Percentiles rank a stretch among this genome's conserved stretches.
phyloP scores from a whole-genome alignment of 2,329 filamentous ascomycete species.

The Trichoderma simmonsii region DNA sequence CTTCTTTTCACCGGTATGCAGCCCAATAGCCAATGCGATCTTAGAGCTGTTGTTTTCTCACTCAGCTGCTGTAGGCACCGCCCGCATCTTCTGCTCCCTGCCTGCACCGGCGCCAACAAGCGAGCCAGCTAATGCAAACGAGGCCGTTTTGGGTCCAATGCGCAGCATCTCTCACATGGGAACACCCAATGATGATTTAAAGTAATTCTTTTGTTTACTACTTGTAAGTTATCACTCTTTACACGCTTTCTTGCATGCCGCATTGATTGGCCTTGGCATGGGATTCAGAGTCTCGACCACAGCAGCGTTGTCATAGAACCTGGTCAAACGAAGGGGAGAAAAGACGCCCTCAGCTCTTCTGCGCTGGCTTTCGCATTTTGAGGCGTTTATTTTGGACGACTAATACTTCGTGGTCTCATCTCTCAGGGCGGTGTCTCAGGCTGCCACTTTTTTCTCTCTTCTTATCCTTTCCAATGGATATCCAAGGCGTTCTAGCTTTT shows the following conservation, averaged over 20 bases:
- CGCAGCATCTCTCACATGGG: not conserved
- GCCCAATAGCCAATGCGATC: not conserved
- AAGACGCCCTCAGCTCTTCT: not conserved
- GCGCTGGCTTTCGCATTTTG: not conserved
- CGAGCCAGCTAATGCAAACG: not conserved
- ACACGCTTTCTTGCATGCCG: not conserved
- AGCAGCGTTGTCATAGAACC: not conserved
- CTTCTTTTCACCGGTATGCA: conserved; percentile 9
- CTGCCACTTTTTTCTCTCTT: not conserved
- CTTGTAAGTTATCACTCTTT: not conserved
- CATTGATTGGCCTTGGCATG: not conserved
- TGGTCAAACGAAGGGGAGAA: not conserved
- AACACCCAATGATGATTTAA: not conserved
- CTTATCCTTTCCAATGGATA: not conserved
- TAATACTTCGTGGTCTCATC: not conserved
- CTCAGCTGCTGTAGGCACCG: not conserved
- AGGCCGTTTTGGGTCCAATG: not conserved
- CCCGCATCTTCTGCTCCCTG: not conserved
- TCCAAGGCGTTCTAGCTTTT: conserved; percentile 6
- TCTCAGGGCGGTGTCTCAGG: not conserved
- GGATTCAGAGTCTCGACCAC: not conserved
- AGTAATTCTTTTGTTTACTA: not conserved
- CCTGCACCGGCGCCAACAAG: not conserved
- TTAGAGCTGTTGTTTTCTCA: not conserved
- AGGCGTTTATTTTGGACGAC: not conserved